phyloP scores from a whole-genome alignment of 371 early-diverging fungal genomes.

The Haplosporangium sp. region DNA sequence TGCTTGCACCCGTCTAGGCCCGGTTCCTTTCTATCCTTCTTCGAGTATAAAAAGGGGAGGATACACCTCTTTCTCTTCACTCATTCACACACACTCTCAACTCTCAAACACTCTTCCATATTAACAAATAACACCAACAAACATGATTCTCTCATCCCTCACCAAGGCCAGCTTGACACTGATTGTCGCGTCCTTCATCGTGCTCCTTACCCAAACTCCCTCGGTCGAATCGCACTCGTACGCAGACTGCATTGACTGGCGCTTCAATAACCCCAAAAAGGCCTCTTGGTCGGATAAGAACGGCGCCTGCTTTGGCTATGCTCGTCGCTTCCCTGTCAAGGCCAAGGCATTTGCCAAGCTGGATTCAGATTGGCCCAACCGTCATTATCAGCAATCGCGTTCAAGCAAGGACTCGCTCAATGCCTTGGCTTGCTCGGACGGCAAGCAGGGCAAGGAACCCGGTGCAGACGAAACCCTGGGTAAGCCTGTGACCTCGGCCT shows the following conservation, averaged over 20 bases:
- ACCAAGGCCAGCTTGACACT: slow-evolving; percentile 44
- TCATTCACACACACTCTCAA: not conserved
- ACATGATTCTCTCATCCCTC: slow-evolving; percentile 32
- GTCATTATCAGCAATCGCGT: slow-evolving; percentile 53
- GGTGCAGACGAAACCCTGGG: slow-evolving; percentile 45
- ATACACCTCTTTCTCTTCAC: not conserved
- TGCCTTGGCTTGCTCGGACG: slow-evolving; percentile 43
- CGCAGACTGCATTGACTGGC: slow-evolving; percentile 51
- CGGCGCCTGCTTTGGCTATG: slow-evolving; percentile 40
- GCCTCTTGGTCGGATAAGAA: slow-evolving; percentile 42
- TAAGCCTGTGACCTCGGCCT: slow-evolving; percentile 27
- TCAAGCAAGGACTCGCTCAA: slow-evolving; percentile 20
- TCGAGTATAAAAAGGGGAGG: not conserved
- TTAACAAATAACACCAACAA: not conserved
- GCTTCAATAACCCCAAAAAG: slow-evolving; percentile 39
- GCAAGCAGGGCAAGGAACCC: slow-evolving; percentile 34
- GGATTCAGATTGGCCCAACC: slow-evolving; percentile 49
- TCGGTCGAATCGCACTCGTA: slow-evolving; percentile 44
- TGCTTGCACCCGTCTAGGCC: too few relatives aligned
- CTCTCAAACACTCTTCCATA: not conserved
- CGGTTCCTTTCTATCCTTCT: too few relatives aligned
- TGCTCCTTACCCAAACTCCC: slow-evolving; percentile 19
- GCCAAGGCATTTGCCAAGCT: slow-evolving; percentile 49
- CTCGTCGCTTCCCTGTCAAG: slow-evolving; percentile 49
- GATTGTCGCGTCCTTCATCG: slow-evolving; percentile 28